Conservation (phyloP, 805 yeast species). For the Saturnispora diversa region DNA sequence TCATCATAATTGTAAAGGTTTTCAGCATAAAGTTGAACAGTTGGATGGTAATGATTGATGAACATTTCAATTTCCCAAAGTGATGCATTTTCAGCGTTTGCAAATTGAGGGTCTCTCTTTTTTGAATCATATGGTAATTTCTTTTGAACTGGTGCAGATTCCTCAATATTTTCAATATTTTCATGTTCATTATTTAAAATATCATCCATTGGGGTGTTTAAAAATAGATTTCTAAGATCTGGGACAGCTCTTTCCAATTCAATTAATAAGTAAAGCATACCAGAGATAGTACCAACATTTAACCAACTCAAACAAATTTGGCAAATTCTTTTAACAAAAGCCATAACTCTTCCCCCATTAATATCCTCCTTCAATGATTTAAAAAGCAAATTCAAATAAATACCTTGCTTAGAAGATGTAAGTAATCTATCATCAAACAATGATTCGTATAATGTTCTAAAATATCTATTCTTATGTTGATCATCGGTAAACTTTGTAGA, state of each 20-base stretch:
- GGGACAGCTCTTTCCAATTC: slow-evolving; percentile 62
- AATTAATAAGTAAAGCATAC: slow-evolving; percentile 66
- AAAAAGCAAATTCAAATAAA: slow-evolving; percentile 78
- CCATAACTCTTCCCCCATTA: slow-evolving; percentile 58
- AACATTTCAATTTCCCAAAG: slow-evolving; percentile 82
- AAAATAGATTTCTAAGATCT: slow-evolving; percentile 54
- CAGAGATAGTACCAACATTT: slow-evolving; percentile 80
- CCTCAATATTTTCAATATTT: slow-evolving; percentile 28
- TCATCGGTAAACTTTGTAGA: slow-evolving; percentile 40
- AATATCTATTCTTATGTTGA: slow-evolving; percentile 53
- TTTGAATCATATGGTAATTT: slow-evolving; percentile 59
- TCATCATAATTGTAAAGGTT: slow-evolving; percentile 44
- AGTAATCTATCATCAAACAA: slow-evolving; percentile 76
- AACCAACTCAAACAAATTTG: slow-evolving; percentile 84
- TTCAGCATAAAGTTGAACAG: slow-evolving; percentile 73
- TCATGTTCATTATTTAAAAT: slow-evolving; percentile 40
- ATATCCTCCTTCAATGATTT: slow-evolving; percentile 72
- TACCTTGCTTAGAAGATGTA: slow-evolving; percentile 85
- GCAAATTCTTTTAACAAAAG: slow-evolving; percentile 83
- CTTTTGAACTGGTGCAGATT: slow-evolving; percentile 8
- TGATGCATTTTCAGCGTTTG: slow-evolving; percentile 76
- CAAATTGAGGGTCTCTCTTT: slow-evolving; percentile 86
- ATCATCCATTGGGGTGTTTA: slow-evolving; percentile 45
- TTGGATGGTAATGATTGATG: slow-evolving; percentile 82
- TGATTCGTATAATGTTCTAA: slow-evolving; percentile 83